Base-by-base conservation (phyloP, 192 early-diverging fungal genomes). In the Backusella liffmaniae region DNA sequence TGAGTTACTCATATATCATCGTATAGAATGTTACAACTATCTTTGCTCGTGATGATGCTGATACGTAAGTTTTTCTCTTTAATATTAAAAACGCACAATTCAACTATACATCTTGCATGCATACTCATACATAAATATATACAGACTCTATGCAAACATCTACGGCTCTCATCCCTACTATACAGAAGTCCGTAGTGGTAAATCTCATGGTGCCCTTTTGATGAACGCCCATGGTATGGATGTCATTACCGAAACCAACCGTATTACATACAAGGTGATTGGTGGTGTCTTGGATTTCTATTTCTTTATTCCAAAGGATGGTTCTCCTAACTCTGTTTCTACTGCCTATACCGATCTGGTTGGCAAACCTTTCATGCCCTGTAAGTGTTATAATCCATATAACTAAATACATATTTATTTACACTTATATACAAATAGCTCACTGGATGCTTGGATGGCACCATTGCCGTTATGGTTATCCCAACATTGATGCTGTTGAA, bases 141-240 rank as follows among this genome's bases (percentile, higher is more conserved):
- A 10, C 1, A 68, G 67, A 4, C 36, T 72, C 53, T 71, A 71
- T 49, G 81, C 90, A 67, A 92, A 92, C 53, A 74, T 86, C 26
- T 93, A 93, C 51, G 91, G 91, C 18, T 82, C 85, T 29, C 91
- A 93, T 46, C 84, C 91, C 1, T 83, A 88, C 66, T 88, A 92
- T 74, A 81, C 91, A 41, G 91, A 93, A 82, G 79, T 91, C 51
- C 85, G 89, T 29, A 68, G 86, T 0, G 86, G 85, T 5, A 69
- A 74, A 44, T 82, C 86, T 44, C 88, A 89, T 26, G 87, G 86
- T 36, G 78, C 72, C 1, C 90, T 90, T 37, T 67, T 93, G 67
- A 78, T 88, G 71, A 91, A 87, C 72, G 84, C 85, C n/a, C 87
- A 93, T 42, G 91, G 90, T 15, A 91, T 93, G 90, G 91, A 93